Evolutionary conservation across 768 basidiomycete genomes (phyloP), one percentile per base, ranked within the genome.

Genomic region (Leccinum subtestaceum): DNA sequence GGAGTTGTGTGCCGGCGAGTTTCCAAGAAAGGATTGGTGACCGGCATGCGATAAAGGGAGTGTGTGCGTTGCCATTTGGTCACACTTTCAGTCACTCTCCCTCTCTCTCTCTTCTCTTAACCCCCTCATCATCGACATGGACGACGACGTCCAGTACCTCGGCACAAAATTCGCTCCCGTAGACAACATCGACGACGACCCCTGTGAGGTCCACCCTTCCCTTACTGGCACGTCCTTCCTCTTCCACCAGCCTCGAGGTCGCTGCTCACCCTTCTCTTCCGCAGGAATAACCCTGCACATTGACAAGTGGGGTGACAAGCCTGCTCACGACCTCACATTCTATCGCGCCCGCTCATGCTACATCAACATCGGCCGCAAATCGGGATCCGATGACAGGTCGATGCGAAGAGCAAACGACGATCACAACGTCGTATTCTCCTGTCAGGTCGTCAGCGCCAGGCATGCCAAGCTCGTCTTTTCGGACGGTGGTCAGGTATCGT

Each of bases 401-500:
- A 71, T 76, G 72, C 68, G 72, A 51, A 67, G 72, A 50, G 77
- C 75, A 57, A 72, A 71, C 52, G 77, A 79, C 25, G 70, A 70
- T 52, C 78, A 79, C 56, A 79, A 78, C 57, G 87, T 84, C 15
- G 80, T 84, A 71, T 91, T 91, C 63, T 75, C 84, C 52, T 91
- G 90, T 67, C 86, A 88, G 31, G 90, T 92, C 49, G 87, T 93
- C 62, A 90, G 88, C 70, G 81, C 90, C 25, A 82, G 76, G 67
- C 90, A 93, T 75, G 89, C 90, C 57, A 89, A 85, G 78, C 84
- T 93, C 60, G 79, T 81, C 21, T 87, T 91, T 71, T 78, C 86
- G 5, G 86, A 89, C 65, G 81, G 79, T 61, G 88, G 89, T 49
- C 80, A 82, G 76, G 89, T 91, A 80, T 63, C 66, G 59, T 51